Evolutionary conservation across 768 basidiomycete species (phyloP), one percentile per base, ranked within the genome.

Genomic region (Exidia glandulosa): DNA sequence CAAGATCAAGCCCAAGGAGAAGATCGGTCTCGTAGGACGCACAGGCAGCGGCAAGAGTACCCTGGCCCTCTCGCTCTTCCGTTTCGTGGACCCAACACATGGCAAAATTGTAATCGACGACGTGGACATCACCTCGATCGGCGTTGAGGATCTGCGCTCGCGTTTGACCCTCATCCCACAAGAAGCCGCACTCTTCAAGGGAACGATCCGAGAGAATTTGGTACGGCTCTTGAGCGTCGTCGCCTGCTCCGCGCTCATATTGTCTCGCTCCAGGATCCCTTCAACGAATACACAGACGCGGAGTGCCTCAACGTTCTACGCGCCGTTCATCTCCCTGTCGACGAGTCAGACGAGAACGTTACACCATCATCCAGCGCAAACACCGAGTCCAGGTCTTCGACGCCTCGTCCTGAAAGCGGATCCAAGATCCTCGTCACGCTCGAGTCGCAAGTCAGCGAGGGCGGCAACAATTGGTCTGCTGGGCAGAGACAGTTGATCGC

Each of bases 11-110:
- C 79, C 84, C 2, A 71, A 77, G 16, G 85, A 87, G 70, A 88
- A 86, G 70, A 78, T 88, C 61, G 87, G 86, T 1, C 76, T 89
- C 23, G 85, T 83, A n/a, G 61, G 61, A 9, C 36, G 59, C 23
- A 54, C 59, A 4, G 59, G 59, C 9, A 54, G 48, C 30, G 59
- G 59, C 25, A 59, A 59, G 48, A 33, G 32, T 32, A 52, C 59
- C 41, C 60, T 59, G 63, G 71, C 73, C 12, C 61, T 75, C 30
- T 71, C 74, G 0, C 63, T 75, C 13, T 62, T 75, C 14, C 64
- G 73, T 1, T 67, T 74, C 66, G 68, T 75, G 33, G 59, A 60
- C 29, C 74, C 74, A 12, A 70, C 70, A 12, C 63, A 66, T 25
- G 74, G 74, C 7, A 65, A 65, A 25, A 68, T 75, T 14, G 57